Evolutionary conservation across 495 filamentous ascomycete genomes (phyloP), one percentile per base, ranked within the genome.

Genomic region (Staphylotrichum tortipilum): DNA sequence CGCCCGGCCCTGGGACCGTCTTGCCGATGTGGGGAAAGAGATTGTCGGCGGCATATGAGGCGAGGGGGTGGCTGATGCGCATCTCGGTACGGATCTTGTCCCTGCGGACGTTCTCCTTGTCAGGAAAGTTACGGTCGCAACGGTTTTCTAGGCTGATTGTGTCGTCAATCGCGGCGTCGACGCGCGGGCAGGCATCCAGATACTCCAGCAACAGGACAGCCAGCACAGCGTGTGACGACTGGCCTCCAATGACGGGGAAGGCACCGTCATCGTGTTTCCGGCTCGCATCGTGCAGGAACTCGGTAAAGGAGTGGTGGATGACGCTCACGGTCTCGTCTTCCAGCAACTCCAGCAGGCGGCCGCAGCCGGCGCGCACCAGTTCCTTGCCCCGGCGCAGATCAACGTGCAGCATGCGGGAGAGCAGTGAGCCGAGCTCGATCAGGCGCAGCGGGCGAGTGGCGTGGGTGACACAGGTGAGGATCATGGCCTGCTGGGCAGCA

Each of bases 281-380:
- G 36, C 17, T 44, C 18, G 35, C 28, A 35, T 66, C 66, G 18
- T 55, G 41, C n/a, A 78, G 59, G 51, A 70, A 79, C 47, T 79
- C 76, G 12, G 74, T 75, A 35, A 78, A 70, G 23, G 74, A 76
- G 50, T 77, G 76, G 44, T 79, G 76, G 35, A 77, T 66, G 11
- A 76, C 59, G 11, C 54, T 63, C 15, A 78, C 57, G 0, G 68
- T 73, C 50, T 78, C 74, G 45, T 76, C 69, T 18, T 65, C 62
- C 4, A 71, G 54, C 24, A 77, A 59, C 49, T 76, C 68, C 0
- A 77, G 54, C 37, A 77, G 56, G 12, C 70, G 65, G 4, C 73
- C 75, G 58, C 70, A 75, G 47, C 46, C 61, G 28, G 21, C 41
- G 29, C 6, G 22, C 34, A 57, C 36, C 14, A 57, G 36, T 3